Percentiles rank a stretch among this genome's conserved stretches.
These are phyloP conservation scores for Oryza brachyantha DNA, from an alignment of 176 grass and related monocot species.

Conservation along the genomic window DNA sequence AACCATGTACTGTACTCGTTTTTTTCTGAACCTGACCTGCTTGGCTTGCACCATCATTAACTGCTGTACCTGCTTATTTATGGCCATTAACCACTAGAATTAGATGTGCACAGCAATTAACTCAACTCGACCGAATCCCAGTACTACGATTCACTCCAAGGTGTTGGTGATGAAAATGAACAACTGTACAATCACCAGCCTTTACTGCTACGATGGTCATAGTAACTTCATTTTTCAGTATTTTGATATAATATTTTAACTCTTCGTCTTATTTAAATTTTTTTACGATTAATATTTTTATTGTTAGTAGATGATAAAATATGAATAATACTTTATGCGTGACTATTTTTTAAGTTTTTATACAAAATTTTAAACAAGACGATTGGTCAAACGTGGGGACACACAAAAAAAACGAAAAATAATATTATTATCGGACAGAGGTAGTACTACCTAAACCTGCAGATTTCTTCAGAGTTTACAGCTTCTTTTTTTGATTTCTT, in stretches of 20 bases:
- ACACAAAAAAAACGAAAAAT: no score
- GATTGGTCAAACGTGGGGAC: no score
- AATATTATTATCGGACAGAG: no score
- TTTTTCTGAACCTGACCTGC: neutral
- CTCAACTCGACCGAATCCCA: constrained; percentile 6
- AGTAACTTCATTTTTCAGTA: no score
- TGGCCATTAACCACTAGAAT: neutral
- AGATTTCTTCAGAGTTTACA: neutral
- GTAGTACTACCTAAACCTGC: neutral
- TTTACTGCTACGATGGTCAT: no score
- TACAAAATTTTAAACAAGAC: no score
- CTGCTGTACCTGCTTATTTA: neutral
- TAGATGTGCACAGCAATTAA: neutral
- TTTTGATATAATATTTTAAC: no score
- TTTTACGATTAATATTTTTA: no score
- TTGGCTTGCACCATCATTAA: neutral
- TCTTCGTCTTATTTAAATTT: no score
- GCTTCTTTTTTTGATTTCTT: neutral
- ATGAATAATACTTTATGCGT: no score
- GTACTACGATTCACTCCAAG: constrained; percentile 1
- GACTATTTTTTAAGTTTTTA: no score
- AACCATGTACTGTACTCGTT: neutral
- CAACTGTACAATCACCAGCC: neutral
- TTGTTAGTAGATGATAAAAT: no score
- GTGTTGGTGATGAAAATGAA: neutral